Evolutionary conservation across 495 filamentous ascomycete genomes (phyloP).

Genomic region (Aspergillus cristatus): DNA sequence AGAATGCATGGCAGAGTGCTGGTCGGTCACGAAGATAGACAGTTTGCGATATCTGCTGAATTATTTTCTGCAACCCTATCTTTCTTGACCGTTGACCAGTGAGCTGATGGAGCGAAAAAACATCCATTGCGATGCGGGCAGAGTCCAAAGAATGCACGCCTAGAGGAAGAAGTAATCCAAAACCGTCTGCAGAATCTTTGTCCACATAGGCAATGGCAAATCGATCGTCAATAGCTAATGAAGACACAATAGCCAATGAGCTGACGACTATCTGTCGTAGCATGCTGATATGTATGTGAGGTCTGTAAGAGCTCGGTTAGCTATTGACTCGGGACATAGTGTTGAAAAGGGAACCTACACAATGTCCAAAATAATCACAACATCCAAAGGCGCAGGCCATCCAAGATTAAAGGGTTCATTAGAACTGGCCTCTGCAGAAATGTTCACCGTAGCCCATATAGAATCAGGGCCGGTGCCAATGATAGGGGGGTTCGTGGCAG

Average conservation of each 20-base stretch:
- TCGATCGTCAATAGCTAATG: background rate
- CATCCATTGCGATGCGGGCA: conserved; percentile 11
- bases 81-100: conserved; percentile 1
- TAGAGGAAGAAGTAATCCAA: conserved; percentile 9
- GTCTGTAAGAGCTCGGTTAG: background rate
- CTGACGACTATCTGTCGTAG: background rate
- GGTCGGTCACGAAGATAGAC: conserved; percentile 4
- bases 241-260: conserved; percentile 1
- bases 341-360: conserved; percentile 4
- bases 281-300: background rate
- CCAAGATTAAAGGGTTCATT: background rate
- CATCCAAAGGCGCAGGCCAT: background rate
- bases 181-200: background rate
- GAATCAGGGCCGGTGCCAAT: background rate
- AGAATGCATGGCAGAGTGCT: conserved; percentile 15
- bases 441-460: conserved; percentile 3
- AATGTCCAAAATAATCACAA: conserved; percentile 9
- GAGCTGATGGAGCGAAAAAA: conserved; percentile 7
- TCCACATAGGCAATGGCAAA: conserved; percentile 4
- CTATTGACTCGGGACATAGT: background rate
- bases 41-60: conserved; percentile 7
- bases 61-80: conserved; percentile 2
- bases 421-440: background rate
- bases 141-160: background rate
- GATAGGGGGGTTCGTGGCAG: background rate